Conservation (phyloP, 352 stramenopile species). For the Phytophthora podocarpi region DNA sequence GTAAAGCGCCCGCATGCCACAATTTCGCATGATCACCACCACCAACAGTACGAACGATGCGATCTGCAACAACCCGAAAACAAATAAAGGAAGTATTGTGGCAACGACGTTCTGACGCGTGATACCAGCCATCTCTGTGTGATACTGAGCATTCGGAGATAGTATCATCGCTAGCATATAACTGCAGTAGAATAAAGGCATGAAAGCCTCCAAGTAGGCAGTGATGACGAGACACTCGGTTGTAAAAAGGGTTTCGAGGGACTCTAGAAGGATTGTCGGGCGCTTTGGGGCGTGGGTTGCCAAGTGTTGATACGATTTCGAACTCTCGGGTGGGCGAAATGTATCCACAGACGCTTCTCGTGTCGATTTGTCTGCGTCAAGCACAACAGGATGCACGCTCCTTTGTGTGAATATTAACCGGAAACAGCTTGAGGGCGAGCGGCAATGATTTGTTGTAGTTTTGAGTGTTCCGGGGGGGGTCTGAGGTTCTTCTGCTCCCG, state of each 20-base stretch:
- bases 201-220: slow-evolving; percentile 43
- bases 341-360: neutral
- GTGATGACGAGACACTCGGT: slow-evolving; percentile 37
- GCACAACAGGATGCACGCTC: no score
- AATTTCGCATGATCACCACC: slow-evolving; percentile 14
- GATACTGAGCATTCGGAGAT: slow-evolving; percentile 18
- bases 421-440: no score
- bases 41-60: slow-evolving; percentile 19
- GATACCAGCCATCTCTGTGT: slow-evolving; percentile 15
- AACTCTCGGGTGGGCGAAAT: neutral
- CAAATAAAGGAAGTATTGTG: slow-evolving; percentile 10
- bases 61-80: slow-evolving; percentile 27
- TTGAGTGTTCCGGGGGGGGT: no score
- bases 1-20: slow-evolving; percentile 21
- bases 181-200: slow-evolving; percentile 36
- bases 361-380: neutral
- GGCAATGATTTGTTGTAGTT: no score
- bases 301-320: neutral
- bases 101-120: neutral
- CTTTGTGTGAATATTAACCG: no score
- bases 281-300: no score
- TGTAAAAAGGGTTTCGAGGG: slow-evolving; percentile 27
- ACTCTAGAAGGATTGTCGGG: slow-evolving; percentile 15
- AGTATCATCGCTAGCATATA: slow-evolving; percentile 20
- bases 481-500: neutral